These are phyloP conservation scores for Westerdykella ornata DNA, from an alignment of 2,329 filamentous ascomycete species.

Conservation along the genomic window DNA sequence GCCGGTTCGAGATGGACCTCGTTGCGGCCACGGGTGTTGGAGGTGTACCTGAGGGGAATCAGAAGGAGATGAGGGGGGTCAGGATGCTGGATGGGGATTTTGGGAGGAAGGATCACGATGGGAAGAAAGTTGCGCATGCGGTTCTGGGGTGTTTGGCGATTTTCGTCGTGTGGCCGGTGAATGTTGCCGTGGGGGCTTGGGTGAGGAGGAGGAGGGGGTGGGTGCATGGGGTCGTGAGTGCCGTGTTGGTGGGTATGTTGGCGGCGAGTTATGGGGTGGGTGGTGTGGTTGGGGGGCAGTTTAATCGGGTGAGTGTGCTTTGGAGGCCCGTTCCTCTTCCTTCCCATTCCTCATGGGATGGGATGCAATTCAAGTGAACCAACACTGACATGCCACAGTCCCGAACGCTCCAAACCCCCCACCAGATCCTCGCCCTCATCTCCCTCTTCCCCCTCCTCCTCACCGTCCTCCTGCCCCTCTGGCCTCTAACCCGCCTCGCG, in stretches of 20 bases:
- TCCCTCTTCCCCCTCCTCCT: slow-evolving; percentile 41
- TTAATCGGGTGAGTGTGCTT: slow-evolving; percentile 34
- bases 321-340: background rate
- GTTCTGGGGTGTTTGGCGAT: slow-evolving; percentile 29
- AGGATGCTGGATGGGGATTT: slow-evolving; percentile 13
- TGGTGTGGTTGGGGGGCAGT: slow-evolving; percentile 37
- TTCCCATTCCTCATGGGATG: background rate
- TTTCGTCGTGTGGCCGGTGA: slow-evolving; percentile 29
- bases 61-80: slow-evolving; percentile 17
- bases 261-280: slow-evolving; percentile 38
- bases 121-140: slow-evolving; percentile 26
- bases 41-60: slow-evolving; percentile 27
- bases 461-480: slow-evolving; percentile 18
- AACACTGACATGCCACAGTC: slow-evolving; percentile 28
- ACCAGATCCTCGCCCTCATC: slow-evolving; percentile 45
- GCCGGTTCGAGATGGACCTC: slow-evolving; percentile 40
- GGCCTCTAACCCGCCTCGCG: slow-evolving; percentile 28
- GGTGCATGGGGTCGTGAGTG: slow-evolving; percentile 39
- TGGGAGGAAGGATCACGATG: slow-evolving; percentile 21
- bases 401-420: slow-evolving; percentile 39
- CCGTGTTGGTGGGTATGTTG: slow-evolving; percentile 34
- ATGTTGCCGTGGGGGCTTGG: slow-evolving; percentile 34
- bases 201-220: slow-evolving; percentile 34
- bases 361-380: too few species aligned
- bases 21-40: slow-evolving; percentile 31